Evolutionary conservation across 805 yeast genomes (phyloP).

Genomic region (Wickerhamomyces chambardii): DNA sequence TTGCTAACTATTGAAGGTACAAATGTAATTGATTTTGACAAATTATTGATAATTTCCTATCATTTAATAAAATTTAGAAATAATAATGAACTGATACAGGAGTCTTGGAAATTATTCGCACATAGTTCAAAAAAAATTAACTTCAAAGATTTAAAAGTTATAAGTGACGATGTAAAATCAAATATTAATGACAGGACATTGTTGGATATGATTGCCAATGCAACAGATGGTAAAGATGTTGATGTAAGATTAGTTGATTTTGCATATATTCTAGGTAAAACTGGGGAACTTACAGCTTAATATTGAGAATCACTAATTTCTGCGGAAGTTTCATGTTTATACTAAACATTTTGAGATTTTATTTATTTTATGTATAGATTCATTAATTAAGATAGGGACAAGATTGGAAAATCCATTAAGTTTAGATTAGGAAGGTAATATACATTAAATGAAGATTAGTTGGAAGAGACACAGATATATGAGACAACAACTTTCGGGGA

Average conservation of each 20-base stretch:
- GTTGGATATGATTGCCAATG: slow-evolving; percentile 37
- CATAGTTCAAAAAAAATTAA: slow-evolving; percentile 20
- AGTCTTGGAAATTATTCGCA: slow-evolving; percentile 31
- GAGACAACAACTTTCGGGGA: no score
- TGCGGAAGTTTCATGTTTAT: no score
- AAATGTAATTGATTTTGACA: slow-evolving; percentile 37
- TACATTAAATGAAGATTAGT: no score
- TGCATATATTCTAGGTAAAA: slow-evolving; percentile 36
- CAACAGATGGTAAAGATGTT: slow-evolving; percentile 26
- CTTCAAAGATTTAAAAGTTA: slow-evolving; percentile 26
- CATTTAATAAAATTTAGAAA: slow-evolving; percentile 30
- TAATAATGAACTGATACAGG: slow-evolving; percentile 25
- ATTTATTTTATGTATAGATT: no score
- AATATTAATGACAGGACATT: slow-evolving; percentile 23
- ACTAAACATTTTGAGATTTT: no score
- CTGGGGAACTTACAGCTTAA: slow-evolving; percentile 26
- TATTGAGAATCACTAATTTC: background rate
- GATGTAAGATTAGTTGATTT: slow-evolving; percentile 34
- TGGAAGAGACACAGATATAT: no score
- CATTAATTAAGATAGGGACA: no score
- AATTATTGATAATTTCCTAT: slow-evolving; percentile 28
- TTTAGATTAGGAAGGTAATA: no score
- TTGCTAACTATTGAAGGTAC: slow-evolving; percentile 30
- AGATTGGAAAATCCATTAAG: no score
- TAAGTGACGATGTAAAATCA: slow-evolving; percentile 21